A percentile compares a stretch with the other conserved stretches of the same genome.
phyloP scores from a whole-genome alignment of 352 stramenopile species.

The Elongisporangium senticosum region DNA sequence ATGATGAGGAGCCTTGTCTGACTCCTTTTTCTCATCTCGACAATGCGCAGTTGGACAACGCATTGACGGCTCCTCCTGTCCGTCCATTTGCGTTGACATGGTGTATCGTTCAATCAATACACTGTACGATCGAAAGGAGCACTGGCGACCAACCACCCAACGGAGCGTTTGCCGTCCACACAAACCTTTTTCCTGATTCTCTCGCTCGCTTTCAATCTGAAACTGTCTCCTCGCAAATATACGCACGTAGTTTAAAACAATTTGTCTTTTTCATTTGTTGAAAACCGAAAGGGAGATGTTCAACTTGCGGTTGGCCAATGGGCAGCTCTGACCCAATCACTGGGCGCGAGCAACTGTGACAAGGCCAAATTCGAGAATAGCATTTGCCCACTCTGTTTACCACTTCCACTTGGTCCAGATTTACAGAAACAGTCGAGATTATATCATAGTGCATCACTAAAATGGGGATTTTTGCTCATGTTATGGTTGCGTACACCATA shows the following conservation, averaged over 20 bases:
- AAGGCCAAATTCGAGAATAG: background rate
- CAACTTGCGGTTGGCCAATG: background rate
- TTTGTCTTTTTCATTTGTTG: background rate
- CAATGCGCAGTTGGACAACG: background rate
- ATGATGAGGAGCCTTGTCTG: background rate
- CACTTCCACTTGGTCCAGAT: background rate
- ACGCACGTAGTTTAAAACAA: background rate
- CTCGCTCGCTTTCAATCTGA: background rate
- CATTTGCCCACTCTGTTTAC: background rate
- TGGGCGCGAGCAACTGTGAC: background rate
- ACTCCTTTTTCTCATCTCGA: background rate
- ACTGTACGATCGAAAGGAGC: background rate
- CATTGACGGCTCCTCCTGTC: background rate
- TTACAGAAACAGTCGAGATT: background rate
- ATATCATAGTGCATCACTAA: background rate
- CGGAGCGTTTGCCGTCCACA: background rate
- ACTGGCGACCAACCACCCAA: background rate
- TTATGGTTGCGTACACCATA: background rate
- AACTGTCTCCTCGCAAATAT: background rate
- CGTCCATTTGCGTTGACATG: background rate
- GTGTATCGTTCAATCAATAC: background rate
- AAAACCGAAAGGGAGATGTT: background rate
- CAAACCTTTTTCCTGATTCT: background rate
- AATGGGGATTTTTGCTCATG: background rate
- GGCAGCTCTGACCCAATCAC: background rate